Evolutionary conservation across 2,329 filamentous ascomycete genomes (phyloP).

Genomic region (Zymoseptoria brevis): DNA sequence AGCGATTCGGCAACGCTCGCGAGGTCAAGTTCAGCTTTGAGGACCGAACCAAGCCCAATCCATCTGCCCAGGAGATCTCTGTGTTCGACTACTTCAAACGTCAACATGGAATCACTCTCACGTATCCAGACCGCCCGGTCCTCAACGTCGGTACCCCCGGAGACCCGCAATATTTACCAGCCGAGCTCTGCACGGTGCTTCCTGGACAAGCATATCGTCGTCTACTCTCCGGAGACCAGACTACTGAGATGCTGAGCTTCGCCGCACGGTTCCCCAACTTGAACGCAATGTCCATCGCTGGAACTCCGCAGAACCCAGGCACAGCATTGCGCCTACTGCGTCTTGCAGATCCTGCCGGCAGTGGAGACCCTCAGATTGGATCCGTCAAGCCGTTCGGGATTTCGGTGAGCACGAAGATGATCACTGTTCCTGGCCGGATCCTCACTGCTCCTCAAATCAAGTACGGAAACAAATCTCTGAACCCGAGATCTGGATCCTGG

Average conservation of each 20-base stretch:
- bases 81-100: slow-evolving; percentile 46
- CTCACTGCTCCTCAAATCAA: slow-evolving; percentile 52
- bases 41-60: slow-evolving; percentile 14
- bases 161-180: slow-evolving; percentile 57
- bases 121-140: slow-evolving; percentile 44
- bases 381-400: slow-evolving; percentile 51
- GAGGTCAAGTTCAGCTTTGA: slow-evolving; percentile 44
- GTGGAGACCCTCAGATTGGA: slow-evolving; percentile 12
- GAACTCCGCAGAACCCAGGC: slow-evolving; percentile 26
- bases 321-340: slow-evolving; percentile 52
- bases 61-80: slow-evolving; percentile 35
- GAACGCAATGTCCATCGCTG: slow-evolving; percentile 59
- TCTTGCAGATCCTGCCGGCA: slow-evolving; percentile 29
- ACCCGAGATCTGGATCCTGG: slow-evolving; percentile 23
- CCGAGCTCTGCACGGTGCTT: slow-evolving; percentile 56
- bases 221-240: slow-evolving; percentile 54
- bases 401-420: slow-evolving; percentile 50
- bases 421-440: slow-evolving; percentile 67
- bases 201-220: slow-evolving; percentile 56
- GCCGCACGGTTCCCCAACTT: slow-evolving; percentile 58
- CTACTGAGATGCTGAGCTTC: slow-evolving; percentile 61
- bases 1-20: slow-evolving; percentile 32
- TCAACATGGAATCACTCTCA: slow-evolving; percentile 33
- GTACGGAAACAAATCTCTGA: slow-evolving; percentile 42
- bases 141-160: slow-evolving; percentile 56